These are phyloP conservation scores for Heimioporus sp. DNA, from an alignment of 768 basidiomycete genomes.

Conservation along the genomic window DNA sequence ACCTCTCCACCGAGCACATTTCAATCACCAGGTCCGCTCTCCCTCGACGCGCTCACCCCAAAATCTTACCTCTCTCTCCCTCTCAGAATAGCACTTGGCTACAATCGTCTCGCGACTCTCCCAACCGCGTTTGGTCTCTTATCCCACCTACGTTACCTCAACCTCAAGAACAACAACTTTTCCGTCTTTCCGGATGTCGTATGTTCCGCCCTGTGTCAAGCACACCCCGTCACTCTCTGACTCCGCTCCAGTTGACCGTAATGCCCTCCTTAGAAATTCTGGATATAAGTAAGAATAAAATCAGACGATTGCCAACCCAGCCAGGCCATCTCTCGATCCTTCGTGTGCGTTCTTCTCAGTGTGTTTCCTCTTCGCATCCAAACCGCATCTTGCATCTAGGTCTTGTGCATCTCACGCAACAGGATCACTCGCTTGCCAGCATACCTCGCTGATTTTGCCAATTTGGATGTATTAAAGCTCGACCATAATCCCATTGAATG, in stretches of 20 bases:
- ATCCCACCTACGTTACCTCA: conserved; percentile 78
- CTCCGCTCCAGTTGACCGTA: conserved; percentile 59
- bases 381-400: conserved; percentile 42
- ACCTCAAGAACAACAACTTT: conserved; percentile 83
- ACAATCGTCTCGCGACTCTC: conserved; percentile 78
- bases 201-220: conserved; percentile 30
- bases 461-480: conserved; percentile 76
- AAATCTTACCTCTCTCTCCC: conserved; percentile 7
- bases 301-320: conserved; percentile 72
- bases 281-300: conserved; percentile 91
- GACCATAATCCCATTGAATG: conserved; percentile 94
- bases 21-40: conserved; percentile 57
- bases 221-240: conserved; percentile 12
- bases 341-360: conserved; percentile 44
- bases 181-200: conserved; percentile 85
- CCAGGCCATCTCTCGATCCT: conserved; percentile 80
- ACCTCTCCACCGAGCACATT: conserved; percentile 45
- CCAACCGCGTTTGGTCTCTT: conserved; percentile 73
- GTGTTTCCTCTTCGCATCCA: neutral
- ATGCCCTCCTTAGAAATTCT: conserved; percentile 90
- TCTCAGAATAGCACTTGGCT: conserved; percentile 77
- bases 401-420: conserved; percentile 86
- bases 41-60: conserved; percentile 2
- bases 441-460: conserved; percentile 72
- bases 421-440: conserved; percentile 74